Conservation (phyloP, 441 rosid species). For the Euphorbia celastroides region DNA sequence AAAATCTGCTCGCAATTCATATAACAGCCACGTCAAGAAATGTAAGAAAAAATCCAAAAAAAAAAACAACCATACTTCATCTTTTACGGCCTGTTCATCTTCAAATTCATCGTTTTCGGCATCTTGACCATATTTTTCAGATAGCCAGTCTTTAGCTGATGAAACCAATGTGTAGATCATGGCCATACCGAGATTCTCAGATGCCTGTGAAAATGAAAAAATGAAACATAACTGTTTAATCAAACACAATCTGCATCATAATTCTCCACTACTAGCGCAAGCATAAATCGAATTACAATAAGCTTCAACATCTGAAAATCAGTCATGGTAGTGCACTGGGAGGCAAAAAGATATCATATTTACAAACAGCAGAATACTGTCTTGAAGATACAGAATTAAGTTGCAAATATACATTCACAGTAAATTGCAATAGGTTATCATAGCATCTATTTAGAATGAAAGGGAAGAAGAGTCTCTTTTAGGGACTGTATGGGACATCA, state of each 20-base stretch:
- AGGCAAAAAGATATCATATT: neutral
- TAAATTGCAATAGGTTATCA: neutral
- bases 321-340: neutral
- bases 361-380: neutral
- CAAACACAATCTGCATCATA: constrained; percentile 10
- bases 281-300: neutral
- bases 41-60: constrained; percentile 6
- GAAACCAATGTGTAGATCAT: constrained; percentile 87
- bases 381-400: neutral
- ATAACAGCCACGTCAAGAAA: neutral
- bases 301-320: neutral
- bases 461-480: too few relatives aligned
- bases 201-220: too few relatives aligned
- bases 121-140: constrained; percentile 70
- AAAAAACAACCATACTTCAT: constrained; percentile 53
- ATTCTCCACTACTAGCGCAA: neutral
- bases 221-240: constrained; percentile 19
- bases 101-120: constrained; percentile 34
- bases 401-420: neutral
- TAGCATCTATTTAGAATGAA: neutral
- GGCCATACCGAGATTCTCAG: constrained; percentile 95
- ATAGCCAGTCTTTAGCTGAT: constrained; percentile 91
- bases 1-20: neutral
- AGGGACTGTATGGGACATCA: neutral
- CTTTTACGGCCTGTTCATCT: constrained; percentile 68